A percentile compares a stretch with the other conserved stretches of the same genome.
Conservation (phyloP, 2,329 filamentous ascomycete species). For the Chaetomium sp. region DNA sequence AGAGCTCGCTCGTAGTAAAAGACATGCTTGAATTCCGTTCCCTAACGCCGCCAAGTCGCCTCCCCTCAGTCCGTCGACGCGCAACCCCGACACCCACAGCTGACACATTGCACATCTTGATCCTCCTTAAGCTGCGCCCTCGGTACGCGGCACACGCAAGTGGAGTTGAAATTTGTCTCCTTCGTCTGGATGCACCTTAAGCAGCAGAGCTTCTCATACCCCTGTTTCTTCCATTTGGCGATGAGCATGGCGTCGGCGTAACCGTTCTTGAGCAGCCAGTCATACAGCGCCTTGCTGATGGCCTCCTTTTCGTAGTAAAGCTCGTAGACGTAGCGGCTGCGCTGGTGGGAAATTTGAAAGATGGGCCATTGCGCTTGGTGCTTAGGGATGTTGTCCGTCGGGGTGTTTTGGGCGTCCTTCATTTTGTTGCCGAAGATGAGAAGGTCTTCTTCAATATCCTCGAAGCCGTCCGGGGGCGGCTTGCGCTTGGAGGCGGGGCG, state of each 20-base stretch:
- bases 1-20: not conserved
- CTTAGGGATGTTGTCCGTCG: constrained; percentile 70
- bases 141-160: constrained; percentile 93
- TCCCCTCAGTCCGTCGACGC: constrained; percentile 67
- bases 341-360: constrained; percentile 93
- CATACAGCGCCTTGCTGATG: constrained; percentile 85
- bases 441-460: constrained; percentile 80
- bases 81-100: constrained; percentile 88
- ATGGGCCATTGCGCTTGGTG: constrained; percentile 95
- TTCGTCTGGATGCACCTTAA: constrained; percentile 97
- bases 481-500: constrained; percentile 71
- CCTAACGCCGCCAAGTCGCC: not conserved
- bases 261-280: constrained; percentile 92
- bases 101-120: constrained; percentile 87
- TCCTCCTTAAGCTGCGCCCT: constrained; percentile 84
- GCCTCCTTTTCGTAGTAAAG: constrained; percentile 97
- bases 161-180: constrained; percentile 97
- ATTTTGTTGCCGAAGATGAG: constrained; percentile 85
- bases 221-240: constrained; percentile 99
- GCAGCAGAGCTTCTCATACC: constrained; percentile 98
- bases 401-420: constrained; percentile 90
- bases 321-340: constrained; percentile 90
- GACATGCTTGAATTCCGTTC: no score
- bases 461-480: constrained; percentile 78
- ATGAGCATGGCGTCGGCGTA: constrained; percentile 95